Percentiles rank a stretch among this genome's conserved stretches.
phyloP scores from a whole-genome alignment of 768 basidiomycete genomes.

The Leccinellum rugosiceps region DNA sequence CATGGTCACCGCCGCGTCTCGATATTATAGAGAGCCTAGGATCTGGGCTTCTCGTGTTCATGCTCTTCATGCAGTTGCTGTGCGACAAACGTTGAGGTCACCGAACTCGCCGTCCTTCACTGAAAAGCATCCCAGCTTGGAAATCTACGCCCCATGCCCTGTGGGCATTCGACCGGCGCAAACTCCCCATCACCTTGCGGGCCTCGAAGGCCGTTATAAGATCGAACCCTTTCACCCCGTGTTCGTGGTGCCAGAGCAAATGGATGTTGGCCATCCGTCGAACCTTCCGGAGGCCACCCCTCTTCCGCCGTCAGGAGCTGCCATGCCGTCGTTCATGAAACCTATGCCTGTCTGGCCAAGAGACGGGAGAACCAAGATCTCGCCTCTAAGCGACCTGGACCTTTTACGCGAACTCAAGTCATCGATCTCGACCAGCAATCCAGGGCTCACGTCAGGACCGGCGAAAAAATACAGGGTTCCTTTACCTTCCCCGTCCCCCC shows the following conservation, averaged over 20 bases:
- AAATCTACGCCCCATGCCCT: slow-evolving; percentile 45
- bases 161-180: slow-evolving; percentile 35
- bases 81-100: slow-evolving; percentile 28
- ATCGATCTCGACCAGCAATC: slow-evolving; percentile 30
- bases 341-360: slow-evolving; percentile 11
- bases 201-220: slow-evolving; percentile 42
- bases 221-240: slow-evolving; percentile 44
- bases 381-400: slow-evolving; percentile 10
- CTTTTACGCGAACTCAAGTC: slow-evolving; percentile 11
- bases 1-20: slow-evolving; percentile 41
- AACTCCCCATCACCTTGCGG: slow-evolving; percentile 34
- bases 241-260: slow-evolving; percentile 19
- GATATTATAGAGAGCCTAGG: slow-evolving; percentile 40
- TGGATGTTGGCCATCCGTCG: slow-evolving; percentile 9
- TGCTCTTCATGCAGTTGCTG: slow-evolving; percentile 36
- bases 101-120: slow-evolving; percentile 31
- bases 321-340: slow-evolving; percentile 17
- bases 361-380: neutral
- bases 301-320: slow-evolving; percentile 20
- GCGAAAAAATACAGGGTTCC: slow-evolving; percentile 8
- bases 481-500: slow-evolving; percentile 39
- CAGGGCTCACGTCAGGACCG: slow-evolving; percentile 22
- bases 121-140: slow-evolving; percentile 30
- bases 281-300: slow-evolving; percentile 27
- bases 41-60: slow-evolving; percentile 54